These are phyloP conservation scores for Clavispora carvajalis DNA, from an alignment of 805 yeast species.

Conservation along the genomic window DNA sequence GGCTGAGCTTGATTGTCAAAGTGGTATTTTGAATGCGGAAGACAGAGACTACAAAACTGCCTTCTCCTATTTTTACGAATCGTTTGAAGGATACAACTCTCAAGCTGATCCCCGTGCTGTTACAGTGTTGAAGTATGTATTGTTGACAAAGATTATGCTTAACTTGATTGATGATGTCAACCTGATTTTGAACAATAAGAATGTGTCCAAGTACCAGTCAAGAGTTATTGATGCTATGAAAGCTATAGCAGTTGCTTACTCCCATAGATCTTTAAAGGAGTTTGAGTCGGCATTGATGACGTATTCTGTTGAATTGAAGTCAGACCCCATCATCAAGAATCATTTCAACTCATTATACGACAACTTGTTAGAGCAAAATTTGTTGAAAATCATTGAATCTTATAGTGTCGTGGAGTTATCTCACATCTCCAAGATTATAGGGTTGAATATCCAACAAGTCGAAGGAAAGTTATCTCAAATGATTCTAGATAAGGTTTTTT, in stretches of 20 bases:
- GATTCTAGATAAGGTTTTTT: constrained; percentile 93
- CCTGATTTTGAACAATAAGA: constrained; percentile 68
- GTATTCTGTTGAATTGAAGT: constrained; percentile 69
- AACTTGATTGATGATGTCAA: constrained; percentile 82
- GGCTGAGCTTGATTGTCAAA: constrained; percentile 92
- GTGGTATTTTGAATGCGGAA: constrained; percentile 93
- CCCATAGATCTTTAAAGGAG: constrained; percentile 84
- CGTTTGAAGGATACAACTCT: constrained; percentile 84
- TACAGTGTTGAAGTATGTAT: constrained; percentile 84
- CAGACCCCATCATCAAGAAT: constrained; percentile 82
- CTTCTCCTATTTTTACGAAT: constrained; percentile 89
- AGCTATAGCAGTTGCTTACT: constrained; percentile 84
- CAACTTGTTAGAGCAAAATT: constrained; percentile 84
- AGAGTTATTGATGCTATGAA: constrained; percentile 93
- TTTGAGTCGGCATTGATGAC: constrained; percentile 77
- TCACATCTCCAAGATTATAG: constrained; percentile 82
- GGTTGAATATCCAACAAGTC: constrained; percentile 79
- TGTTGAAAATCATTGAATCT: constrained; percentile 92
- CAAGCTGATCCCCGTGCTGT: constrained; percentile 58
- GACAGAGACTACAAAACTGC: constrained; percentile 97
- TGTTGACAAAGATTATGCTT: constrained; percentile 89
- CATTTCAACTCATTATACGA: constrained; percentile 93
- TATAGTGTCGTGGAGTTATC: constrained; percentile 92
- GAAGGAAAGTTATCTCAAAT: constrained; percentile 94
- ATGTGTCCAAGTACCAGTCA: constrained; percentile 63